Base-by-base conservation (phyloP, 176 grass and related monocot species). In the Musa acuminata region DNA sequence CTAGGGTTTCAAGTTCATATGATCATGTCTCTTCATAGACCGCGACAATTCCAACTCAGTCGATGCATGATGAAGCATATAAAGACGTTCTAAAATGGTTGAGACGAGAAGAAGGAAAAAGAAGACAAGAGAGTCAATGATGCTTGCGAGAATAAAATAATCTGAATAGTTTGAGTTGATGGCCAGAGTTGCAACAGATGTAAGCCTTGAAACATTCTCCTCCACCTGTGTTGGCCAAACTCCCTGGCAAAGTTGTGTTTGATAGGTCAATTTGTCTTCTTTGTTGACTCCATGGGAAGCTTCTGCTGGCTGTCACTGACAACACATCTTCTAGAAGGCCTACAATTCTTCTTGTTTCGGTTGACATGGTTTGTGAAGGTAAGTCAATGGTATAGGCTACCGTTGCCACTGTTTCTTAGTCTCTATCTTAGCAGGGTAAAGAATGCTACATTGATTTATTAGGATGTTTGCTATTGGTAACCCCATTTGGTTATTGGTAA, bases 201-300 rank as follows among this genome's bases (percentile, higher is more conserved):
- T 19, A 49, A 17, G 35, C 13, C 27, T 27, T n/a, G 3, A 49
- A 69, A 70, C 16, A 70, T 51, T 43, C 67, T 51, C 8, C 67
- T 51, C 67, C 48, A 70, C 14, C 48, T 51, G 67, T 12, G 13
- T 49, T 50, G 2, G 8, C 8, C 67, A 70, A 50, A 51, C 0
- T 20, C 0, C 35, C 4, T 43, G 9, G 27, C 67, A 0, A 50
- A 20, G 67, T 50, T 43, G n/a, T 0, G 3, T 70, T 4, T 49
- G 11, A 14, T 21, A 35, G 50, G 67, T 70, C 67, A 70, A 51
- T 48, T 70, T 22, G 67, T 70, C 48, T 17, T 20, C 2, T 70
- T 51, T 48, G 67, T 70, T 70, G 67, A 70, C 67, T 20, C 67
- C 17, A n/a, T 12, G 29, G 51, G 67, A 21, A 49, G 48, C 67